Percentiles rank a stretch among this genome's conserved stretches.
phyloP scores from a whole-genome alignment of 108 stramenopile species.

The Nitzschia putrida region DNA sequence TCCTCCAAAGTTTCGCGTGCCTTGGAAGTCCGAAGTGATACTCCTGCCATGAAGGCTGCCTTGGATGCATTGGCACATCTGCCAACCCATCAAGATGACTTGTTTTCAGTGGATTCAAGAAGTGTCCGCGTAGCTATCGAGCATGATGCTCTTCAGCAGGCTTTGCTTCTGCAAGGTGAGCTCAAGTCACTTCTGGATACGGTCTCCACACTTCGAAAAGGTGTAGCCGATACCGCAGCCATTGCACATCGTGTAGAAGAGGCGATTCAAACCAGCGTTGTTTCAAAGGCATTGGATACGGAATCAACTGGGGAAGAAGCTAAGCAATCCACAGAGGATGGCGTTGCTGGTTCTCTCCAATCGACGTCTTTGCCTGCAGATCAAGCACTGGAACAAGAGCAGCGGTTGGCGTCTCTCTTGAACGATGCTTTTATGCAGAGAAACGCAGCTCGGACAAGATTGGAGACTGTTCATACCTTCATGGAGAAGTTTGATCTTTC shows the following conservation, averaged over 20 bases:
- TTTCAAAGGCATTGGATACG: slow-evolving; percentile 9
- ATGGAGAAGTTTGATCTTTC: slow-evolving; percentile 83
- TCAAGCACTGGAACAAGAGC: slow-evolving; percentile 61
- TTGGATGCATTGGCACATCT: slow-evolving; percentile 77
- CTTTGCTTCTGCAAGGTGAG: slow-evolving; percentile 68
- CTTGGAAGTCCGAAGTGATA: slow-evolving; percentile 80
- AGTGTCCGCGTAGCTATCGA: slow-evolving; percentile 83
- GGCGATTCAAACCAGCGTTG: slow-evolving; percentile 45
- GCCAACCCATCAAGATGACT: slow-evolving; percentile 37
- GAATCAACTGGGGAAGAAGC: background rate
- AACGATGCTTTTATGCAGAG: slow-evolving; percentile 55
- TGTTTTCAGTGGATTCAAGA: slow-evolving; percentile 63
- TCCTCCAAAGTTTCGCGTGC: slow-evolving; percentile 79
- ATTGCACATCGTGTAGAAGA: slow-evolving; percentile 60
- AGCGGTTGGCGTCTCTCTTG: slow-evolving; percentile 48
- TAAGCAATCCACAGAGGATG: background rate
- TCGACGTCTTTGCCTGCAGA: slow-evolving; percentile 2
- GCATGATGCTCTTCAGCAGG: slow-evolving; percentile 78
- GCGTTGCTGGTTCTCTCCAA: background rate
- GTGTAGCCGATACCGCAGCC: slow-evolving; percentile 54
- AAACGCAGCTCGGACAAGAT: slow-evolving; percentile 45
- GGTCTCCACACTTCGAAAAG: slow-evolving; percentile 48
- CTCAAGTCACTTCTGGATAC: slow-evolving; percentile 52
- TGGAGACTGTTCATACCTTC: slow-evolving; percentile 69
- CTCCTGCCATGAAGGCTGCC: slow-evolving; percentile 84